Base-by-base conservation (phyloP, 2,329 filamentous ascomycete genomes). In the Berkeleyomyces rouxiae region DNA sequence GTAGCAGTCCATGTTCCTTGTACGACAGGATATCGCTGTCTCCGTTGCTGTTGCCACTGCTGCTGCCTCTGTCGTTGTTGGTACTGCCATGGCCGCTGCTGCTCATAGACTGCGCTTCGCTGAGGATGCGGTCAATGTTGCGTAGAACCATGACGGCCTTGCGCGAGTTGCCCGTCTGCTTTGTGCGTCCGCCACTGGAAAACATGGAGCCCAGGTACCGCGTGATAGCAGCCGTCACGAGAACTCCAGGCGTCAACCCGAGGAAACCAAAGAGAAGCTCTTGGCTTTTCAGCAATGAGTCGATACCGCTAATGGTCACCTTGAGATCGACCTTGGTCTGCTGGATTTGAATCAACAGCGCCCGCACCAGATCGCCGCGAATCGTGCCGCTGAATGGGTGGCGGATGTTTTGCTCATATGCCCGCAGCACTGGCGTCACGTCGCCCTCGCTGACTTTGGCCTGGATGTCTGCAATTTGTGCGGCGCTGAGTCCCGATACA, bases 321-420 rank as follows among this genome's bases (percentile, higher is more conserved):
- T 99, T 93, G 10, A 99, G 84, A 70, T 99, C 93, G 7, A 99
- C 93, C 76, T 99, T 99, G 31, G 93, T 97, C 79, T 99, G 99
- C 70, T 99, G 93, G 44, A 99, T 86, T 71, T 99, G 93, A 62
- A 99, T 97, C 53, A 99, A 78, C 37, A 99, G 82, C 3, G 92
- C 90, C 60, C 92, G 85, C 43, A 97, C 82, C 37, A 99, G 79
- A 69, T 97, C 92, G 9, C 93, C 93, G 39, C 84, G 82, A 16
- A 99, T 74, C 0, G 91, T 88, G 6, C 92, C 91, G 62, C 85
- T 78, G 65, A 99, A 84, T 0, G 93, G 93, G 57, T 78, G 86
- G 61, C 87, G 82, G 49, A 99, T 78, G 68, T 96, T 92, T 70
- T 87, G 85, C 71, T 99, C 93, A 71, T 95, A 99, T 0, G 92